phyloP scores from a whole-genome alignment of 306 rosid genomes.

The Gleditsia sinensis region DNA sequence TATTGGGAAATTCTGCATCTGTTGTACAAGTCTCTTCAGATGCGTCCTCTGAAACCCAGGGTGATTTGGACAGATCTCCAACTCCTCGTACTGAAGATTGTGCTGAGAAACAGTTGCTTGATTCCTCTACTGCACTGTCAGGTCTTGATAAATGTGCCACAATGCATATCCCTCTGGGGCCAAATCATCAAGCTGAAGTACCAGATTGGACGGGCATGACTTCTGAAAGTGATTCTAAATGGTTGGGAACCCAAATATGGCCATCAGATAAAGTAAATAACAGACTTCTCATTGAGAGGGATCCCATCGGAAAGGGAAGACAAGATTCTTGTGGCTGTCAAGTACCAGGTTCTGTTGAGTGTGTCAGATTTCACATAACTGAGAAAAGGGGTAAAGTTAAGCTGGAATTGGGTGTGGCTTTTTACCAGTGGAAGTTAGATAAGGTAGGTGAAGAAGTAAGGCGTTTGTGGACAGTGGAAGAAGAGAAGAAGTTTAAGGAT shows the following conservation, averaged over 20 bases:
- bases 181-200: constrained; percentile 57
- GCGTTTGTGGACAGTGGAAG: constrained; percentile 59
- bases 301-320: constrained; percentile 88
- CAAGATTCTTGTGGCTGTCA: constrained; percentile 72
- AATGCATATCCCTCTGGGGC: constrained; percentile 45
- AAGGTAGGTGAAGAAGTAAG: constrained; percentile 69
- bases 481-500: constrained; percentile 56
- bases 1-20: constrained; percentile 3
- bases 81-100: constrained; percentile 35
- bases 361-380: constrained; percentile 65
- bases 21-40: constrained; percentile 34
- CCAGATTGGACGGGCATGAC: constrained; percentile 63
- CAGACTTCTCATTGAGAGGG: constrained; percentile 59
- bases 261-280: constrained; percentile 48
- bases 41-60: constrained; percentile 30
- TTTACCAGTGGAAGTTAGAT: constrained; percentile 59
- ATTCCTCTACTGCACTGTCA: constrained; percentile 22
- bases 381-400: constrained; percentile 65
- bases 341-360: constrained; percentile 58
- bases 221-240: constrained; percentile 68
- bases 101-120: constrained; percentile 23
- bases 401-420: constrained; percentile 71
- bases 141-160: constrained; percentile 25
- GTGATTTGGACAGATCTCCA: constrained; percentile 6
- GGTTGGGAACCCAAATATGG: constrained; percentile 75